phyloP scores from a whole-genome alignment of 1,284 basidiomycete genomes.

The Xerocomus tenax region DNA sequence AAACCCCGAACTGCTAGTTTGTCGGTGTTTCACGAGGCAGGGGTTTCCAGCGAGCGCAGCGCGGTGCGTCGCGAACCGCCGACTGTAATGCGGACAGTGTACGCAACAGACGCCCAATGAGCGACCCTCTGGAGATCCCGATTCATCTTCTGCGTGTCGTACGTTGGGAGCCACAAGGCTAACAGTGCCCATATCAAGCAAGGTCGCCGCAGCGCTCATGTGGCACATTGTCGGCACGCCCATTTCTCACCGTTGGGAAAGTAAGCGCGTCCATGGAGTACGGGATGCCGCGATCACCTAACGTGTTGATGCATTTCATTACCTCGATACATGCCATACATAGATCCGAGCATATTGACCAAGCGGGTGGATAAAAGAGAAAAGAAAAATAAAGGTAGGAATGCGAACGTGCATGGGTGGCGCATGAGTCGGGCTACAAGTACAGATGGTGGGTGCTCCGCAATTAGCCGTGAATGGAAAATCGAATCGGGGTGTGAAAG shows the following conservation, averaged over 20 bases:
- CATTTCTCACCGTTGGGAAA: not conserved
- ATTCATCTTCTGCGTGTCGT: not conserved
- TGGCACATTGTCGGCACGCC: not conserved
- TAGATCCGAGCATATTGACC: constrained; percentile 22
- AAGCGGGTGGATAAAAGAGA: not conserved
- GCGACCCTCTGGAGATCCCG: not conserved
- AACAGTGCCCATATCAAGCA: not conserved
- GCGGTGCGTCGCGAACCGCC: not conserved
- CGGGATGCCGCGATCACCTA: not conserved
- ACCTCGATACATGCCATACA: constrained; percentile 11
- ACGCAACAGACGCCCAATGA: not conserved
- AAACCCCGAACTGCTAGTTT: not conserved
- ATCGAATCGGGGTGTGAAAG: constrained; percentile 9
- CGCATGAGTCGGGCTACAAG: constrained; percentile 12
- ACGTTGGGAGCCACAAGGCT: not conserved
- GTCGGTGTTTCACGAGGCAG: not conserved
- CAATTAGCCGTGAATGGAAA: constrained; percentile 3
- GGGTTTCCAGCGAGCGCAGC: not conserved
- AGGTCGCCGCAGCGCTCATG: not conserved
- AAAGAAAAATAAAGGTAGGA: not conserved
- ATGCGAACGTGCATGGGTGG: constrained; percentile 8
- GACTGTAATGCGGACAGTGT: not conserved
- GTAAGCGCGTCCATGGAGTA: not conserved
- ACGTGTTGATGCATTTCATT: constrained; percentile 4
- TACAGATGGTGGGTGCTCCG: constrained; percentile 21